phyloP scores from a whole-genome alignment of 179 eudicot species.

The Amaranthus tricolor region DNA sequence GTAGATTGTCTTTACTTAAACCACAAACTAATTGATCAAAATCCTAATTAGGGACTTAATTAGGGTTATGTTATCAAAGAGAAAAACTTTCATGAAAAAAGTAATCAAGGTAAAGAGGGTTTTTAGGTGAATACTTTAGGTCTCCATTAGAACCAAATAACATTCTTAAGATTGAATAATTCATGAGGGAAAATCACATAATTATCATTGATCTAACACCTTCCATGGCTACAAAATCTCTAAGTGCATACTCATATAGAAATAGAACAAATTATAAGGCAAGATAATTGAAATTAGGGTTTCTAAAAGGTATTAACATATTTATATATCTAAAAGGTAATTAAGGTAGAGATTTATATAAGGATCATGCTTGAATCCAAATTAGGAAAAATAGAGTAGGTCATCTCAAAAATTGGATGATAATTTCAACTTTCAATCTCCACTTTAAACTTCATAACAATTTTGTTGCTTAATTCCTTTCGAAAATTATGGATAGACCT shows the following conservation, averaged over 20 bases:
- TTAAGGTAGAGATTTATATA: slow-evolving; percentile 18
- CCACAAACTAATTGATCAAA: not conserved
- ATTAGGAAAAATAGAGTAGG: not conserved
- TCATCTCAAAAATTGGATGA: slow-evolving; percentile 23
- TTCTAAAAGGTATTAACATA: slow-evolving; percentile 27
- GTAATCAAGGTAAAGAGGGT: not conserved
- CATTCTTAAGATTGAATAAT: not conserved
- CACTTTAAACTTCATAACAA: no score
- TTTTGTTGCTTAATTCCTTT: no score
- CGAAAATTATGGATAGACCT: no score
- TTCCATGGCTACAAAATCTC: slow-evolving; percentile 15
- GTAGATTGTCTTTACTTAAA: not conserved
- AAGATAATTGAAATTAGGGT: slow-evolving; percentile 32
- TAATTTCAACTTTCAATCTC: not conserved
- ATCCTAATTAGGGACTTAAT: not conserved
- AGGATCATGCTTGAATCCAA: slow-evolving; percentile 17
- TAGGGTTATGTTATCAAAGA: slow-evolving; percentile 23
- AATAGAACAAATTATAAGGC: not conserved
- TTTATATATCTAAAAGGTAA: slow-evolving; percentile 19
- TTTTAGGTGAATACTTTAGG: slow-evolving; percentile 18
- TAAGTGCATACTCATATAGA: not conserved
- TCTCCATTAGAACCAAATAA: slow-evolving; percentile 6
- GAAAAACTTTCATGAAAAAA: not conserved
- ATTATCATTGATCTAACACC: slow-evolving; percentile 18
- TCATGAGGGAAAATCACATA: slow-evolving; percentile 12